Conservation (phyloP, 805 yeast genomes). For the Yarrowia keelungensis region DNA sequence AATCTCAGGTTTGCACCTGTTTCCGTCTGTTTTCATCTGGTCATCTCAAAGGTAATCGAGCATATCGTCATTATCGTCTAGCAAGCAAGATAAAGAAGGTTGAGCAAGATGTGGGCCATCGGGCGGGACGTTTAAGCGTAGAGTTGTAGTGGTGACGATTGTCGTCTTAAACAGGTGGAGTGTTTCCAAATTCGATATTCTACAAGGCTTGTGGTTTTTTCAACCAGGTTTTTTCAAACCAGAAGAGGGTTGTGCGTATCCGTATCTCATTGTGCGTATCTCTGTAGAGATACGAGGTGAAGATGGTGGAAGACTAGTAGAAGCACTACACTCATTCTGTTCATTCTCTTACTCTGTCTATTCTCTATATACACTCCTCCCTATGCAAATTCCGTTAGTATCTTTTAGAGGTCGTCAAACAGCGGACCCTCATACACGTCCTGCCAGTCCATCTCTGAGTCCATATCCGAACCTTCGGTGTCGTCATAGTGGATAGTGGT, state of each 20-base stretch:
- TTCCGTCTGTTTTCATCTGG: too few relatives aligned
- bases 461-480: constrained; percentile 11
- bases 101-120: not conserved
- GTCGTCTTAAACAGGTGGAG: not conserved
- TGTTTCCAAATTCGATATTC: not conserved
- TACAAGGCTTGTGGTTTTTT: too few relatives aligned
- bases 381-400: constrained; percentile 1
- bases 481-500: constrained; percentile 7
- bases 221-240: too few relatives aligned
- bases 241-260: too few relatives aligned
- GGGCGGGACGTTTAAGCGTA: not conserved
- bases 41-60: not conserved
- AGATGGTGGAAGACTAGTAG: too few relatives aligned
- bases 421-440: constrained; percentile 13
- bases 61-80: too few relatives aligned
- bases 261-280: too few relatives aligned
- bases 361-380: constrained; percentile 18
- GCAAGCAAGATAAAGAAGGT: not conserved
- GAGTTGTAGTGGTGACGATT: too few relatives aligned
- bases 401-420: constrained; percentile 13
- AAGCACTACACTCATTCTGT: too few relatives aligned
- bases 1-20: too few relatives aligned
- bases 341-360: too few relatives aligned
- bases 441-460: constrained; percentile 28
- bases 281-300: too few relatives aligned